These are phyloP conservation scores for Cutaneotrichosporon sp. DNA, from an alignment of 1,284 basidiomycete species.

Conservation along the genomic window DNA sequence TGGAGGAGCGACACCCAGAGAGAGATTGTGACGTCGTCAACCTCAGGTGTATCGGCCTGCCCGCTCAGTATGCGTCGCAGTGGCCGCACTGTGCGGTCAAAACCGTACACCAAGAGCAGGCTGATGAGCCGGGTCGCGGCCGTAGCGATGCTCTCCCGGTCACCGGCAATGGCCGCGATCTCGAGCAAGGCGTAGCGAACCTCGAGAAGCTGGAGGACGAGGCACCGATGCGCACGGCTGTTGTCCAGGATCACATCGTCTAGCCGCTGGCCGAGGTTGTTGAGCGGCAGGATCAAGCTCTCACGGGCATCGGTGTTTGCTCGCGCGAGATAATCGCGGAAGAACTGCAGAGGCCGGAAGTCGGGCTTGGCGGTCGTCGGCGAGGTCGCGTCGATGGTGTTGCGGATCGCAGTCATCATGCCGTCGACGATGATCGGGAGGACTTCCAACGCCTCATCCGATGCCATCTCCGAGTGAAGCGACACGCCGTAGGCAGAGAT, in stretches of 20 bases:
- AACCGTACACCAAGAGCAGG: constrained; percentile 61
- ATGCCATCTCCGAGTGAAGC: constrained; percentile 27
- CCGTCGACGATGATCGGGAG: constrained; percentile 36
- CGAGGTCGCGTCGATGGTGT: constrained; percentile 20
- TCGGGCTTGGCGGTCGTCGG: constrained; percentile 3
- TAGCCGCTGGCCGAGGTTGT: constrained; percentile 15
- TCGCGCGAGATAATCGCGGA: constrained; percentile 25
- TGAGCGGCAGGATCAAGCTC: constrained; percentile 6
- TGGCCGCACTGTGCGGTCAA: constrained; percentile 58
- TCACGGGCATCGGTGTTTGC: not conserved
- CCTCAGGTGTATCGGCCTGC: constrained; percentile 46
- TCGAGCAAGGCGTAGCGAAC: constrained; percentile 67
- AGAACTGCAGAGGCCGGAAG: constrained; percentile 27
- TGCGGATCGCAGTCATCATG: constrained; percentile 17
- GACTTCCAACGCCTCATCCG: constrained; percentile 27
- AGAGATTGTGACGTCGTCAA: constrained; percentile 61
- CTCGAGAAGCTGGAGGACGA: constrained; percentile 49
- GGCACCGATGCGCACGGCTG: constrained; percentile 14
- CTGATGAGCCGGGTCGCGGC: constrained; percentile 56
- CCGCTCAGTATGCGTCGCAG: constrained; percentile 47
- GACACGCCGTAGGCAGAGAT: constrained; percentile 23
- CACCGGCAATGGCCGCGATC: constrained; percentile 44
- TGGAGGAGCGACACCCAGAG: constrained; percentile 78
- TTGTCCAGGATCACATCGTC: constrained; percentile 23
- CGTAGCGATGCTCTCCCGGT: constrained; percentile 11